Evolutionary conservation across 768 basidiomycete genomes (phyloP).

Genomic region (Pleurotus djamor): DNA sequence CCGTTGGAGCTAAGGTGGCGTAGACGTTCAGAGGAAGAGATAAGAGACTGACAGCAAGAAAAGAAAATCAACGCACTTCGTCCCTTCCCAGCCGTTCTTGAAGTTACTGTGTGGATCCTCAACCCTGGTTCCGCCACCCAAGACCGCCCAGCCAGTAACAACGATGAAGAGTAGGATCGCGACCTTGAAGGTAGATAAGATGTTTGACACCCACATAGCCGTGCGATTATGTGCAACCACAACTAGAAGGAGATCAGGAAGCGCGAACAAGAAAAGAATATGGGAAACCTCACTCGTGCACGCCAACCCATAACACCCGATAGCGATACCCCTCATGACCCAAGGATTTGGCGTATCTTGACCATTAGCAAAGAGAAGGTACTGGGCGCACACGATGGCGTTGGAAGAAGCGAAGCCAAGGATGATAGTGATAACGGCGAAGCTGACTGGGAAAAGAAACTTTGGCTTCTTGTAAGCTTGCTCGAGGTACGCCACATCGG

Average conservation of each 20-base stretch:
- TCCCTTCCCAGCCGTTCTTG: constrained; percentile 53
- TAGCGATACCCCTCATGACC: constrained; percentile 20
- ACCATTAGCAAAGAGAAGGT: constrained; percentile 21
- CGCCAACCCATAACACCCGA: constrained; percentile 17
- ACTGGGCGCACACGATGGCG: constrained; percentile 30
- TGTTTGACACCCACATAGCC: constrained; percentile 10
- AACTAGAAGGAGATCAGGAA: background rate
- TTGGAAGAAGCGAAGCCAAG: constrained; percentile 35
- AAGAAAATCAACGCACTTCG: constrained; percentile 25
- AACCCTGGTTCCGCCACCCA: constrained; percentile 56
- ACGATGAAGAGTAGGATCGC: constrained; percentile 47
- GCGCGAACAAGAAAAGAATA: background rate
- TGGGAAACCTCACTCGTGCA: background rate
- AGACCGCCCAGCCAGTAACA: constrained; percentile 57
- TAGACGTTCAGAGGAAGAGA: background rate
- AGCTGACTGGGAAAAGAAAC: constrained; percentile 39
- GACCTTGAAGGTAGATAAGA: constrained; percentile 45
- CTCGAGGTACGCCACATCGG: constrained; percentile 46
- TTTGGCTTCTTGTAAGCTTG: constrained; percentile 41
- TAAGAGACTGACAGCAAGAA: background rate
- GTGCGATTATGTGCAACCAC: background rate
- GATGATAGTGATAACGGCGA: constrained; percentile 38
- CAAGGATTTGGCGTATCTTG: background rate
- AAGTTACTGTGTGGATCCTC: constrained; percentile 58
- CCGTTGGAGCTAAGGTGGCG: constrained; percentile 24